Evolutionary conservation across 2,329 filamentous ascomycete genomes (phyloP), one percentile per base, ranked within the genome.

Genomic region (Teratosphaeria gauchensis): DNA sequence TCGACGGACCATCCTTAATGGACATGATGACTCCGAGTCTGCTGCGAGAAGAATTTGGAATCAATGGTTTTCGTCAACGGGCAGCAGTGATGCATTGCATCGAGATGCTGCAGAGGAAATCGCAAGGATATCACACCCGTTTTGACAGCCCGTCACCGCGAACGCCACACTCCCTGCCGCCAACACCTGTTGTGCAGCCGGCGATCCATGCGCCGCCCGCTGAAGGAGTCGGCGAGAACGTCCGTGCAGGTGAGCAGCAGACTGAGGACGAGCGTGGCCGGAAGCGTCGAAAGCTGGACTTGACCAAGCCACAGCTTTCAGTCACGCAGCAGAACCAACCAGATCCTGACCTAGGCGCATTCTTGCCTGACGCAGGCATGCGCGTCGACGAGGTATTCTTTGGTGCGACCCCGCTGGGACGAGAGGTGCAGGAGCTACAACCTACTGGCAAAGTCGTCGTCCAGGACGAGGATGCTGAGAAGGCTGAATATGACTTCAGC

Each of bases 1-100:
- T 92, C 4, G 83, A 85, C 57, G 89, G 89, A 1, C 77, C 82
- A 52, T 78, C 80, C 0, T 76, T 92, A 0, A 75, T 92, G 1
- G 82, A 80, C 28, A 76, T 80, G 35, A 76, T 86, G 11, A 72
- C 81, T 24, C 75, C 76, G 46, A 62, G 68, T 1, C 73, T 76
- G 0, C 72, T 84, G 14, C 72, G 76, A 12, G 78, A 84, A 35
- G 81, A 82, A 6, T 76, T 90, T 19, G 80, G 78, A 1, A 75
- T 92, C 57, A 79, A 72, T 46, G 77, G 80, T 3, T 72, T 84
- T 21, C 82, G 81, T 2, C 82, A 87, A 61, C 81, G 84, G 59
- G 75, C 77, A 52, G 80, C 79, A 1, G 71, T 94, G 1, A 74
- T 78, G 14, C 75, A 79, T 60, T 83, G 83, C 9, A 82, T 92